Percentiles rank a stretch among this genome's conserved stretches.
These are phyloP conservation scores for Neurospora intermedia DNA, from an alignment of 495 filamentous ascomycete genomes.

Conservation along the genomic window DNA sequence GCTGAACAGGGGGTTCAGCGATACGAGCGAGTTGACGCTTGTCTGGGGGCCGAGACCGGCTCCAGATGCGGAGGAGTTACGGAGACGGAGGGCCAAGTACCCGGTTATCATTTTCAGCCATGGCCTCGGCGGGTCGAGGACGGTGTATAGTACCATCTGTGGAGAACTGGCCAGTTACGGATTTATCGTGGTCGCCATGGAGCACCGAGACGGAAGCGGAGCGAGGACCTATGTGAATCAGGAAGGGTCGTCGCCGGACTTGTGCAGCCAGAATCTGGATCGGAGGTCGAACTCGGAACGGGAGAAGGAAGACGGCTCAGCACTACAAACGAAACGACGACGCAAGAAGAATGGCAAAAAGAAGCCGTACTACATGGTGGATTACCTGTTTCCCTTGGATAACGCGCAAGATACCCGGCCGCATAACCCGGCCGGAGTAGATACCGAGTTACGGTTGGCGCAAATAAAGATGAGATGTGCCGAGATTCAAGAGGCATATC, in stretches of 20 bases:
- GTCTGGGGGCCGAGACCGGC: not conserved
- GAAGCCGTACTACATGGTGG: conserved; percentile 25
- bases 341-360: not conserved
- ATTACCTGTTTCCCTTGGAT: conserved; percentile 35
- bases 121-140: conserved; percentile 53
- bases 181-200: conserved; percentile 56
- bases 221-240: conserved; percentile 48
- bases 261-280: conserved; percentile 13
- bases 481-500: conserved; percentile 48
- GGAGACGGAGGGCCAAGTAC: conserved; percentile 28
- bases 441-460: conserved; percentile 35
- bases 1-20: not conserved
- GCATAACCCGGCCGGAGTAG: conserved; percentile 22
- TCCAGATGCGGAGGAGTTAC: not conserved
- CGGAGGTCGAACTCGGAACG: conserved; percentile 1
- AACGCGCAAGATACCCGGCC: conserved; percentile 30
- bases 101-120: conserved; percentile 62
- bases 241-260: conserved; percentile 9
- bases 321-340: not conserved
- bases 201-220: conserved; percentile 56
- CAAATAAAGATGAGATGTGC: conserved; percentile 54
- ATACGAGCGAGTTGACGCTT: not conserved
- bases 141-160: conserved; percentile 50
- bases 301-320: not conserved
- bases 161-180: conserved; percentile 56